Percentiles rank a stretch among this genome's conserved stretches.
These are phyloP conservation scores for Diplogelasinospora grovesii DNA, from an alignment of 495 filamentous ascomycete species.

Conservation along the genomic window DNA sequence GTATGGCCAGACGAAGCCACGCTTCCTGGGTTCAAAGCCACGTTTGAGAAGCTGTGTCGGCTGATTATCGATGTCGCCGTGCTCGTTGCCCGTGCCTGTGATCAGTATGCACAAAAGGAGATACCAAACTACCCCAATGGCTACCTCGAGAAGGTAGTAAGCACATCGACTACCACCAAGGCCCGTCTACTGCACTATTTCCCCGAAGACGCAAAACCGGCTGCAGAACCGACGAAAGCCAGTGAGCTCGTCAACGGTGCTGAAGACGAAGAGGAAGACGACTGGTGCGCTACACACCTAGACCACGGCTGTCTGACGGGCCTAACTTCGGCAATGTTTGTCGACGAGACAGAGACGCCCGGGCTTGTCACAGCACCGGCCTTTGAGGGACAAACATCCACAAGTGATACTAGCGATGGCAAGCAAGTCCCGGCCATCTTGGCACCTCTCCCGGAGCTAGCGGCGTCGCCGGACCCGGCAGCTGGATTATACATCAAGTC, in stretches of 20 bases:
- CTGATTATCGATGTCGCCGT: constrained; percentile 85
- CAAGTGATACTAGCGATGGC: too few species aligned
- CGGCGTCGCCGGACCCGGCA: constrained; percentile 66
- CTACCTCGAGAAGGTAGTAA: constrained; percentile 82
- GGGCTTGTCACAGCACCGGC: constrained; percentile 27
- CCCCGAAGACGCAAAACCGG: constrained; percentile 42
- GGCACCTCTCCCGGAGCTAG: constrained; percentile 59
- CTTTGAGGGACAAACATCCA: too few species aligned
- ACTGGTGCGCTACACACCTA: constrained; percentile 94
- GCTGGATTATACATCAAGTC: constrained; percentile 91
- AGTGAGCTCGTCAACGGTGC: constrained; percentile 19
- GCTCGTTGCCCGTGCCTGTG: constrained; percentile 81
- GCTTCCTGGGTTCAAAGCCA: constrained; percentile 65
- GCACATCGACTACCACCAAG: constrained; percentile 80
- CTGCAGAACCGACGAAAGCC: constrained; percentile 9
- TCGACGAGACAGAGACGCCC: constrained; percentile 65
- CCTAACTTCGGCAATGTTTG: constrained; percentile 90
- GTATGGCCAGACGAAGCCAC: constrained; percentile 68
- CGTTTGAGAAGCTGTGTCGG: constrained; percentile 68
- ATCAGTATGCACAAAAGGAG: constrained; percentile 72
- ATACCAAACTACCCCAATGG: constrained; percentile 66
- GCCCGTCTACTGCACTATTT: constrained; percentile 93
- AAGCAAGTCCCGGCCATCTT: constrained; percentile 19
- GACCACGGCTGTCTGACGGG: constrained; percentile 93
- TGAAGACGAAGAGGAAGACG: constrained; percentile 57